Conservation (phyloP, 192 early-diverging fungal genomes). For the Podila epicladia region DNA sequence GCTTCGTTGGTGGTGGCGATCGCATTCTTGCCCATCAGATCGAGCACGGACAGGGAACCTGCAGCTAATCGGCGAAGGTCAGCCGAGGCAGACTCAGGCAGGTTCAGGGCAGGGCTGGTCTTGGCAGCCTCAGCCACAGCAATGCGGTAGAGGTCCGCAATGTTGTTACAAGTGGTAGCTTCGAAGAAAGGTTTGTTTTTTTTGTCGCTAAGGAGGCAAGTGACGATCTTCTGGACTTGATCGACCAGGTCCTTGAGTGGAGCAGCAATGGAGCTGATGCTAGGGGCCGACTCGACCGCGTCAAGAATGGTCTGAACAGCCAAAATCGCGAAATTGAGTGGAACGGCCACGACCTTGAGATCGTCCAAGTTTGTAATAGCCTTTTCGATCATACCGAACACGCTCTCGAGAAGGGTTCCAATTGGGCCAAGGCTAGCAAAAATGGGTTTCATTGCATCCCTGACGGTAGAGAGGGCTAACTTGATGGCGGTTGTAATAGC, state of each 20-base stretch:
- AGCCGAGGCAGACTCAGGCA: background rate
- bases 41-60: background rate
- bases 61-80: background rate
- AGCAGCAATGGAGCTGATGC: background rate
- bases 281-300: background rate
- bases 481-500: too few species aligned
- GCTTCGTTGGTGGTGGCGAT: constrained; percentile 1
- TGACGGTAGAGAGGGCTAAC: too few species aligned
- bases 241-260: background rate
- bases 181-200: too few species aligned
- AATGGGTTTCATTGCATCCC: too few species aligned
- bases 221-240: background rate
- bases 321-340: background rate
- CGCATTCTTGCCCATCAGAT: constrained; percentile 4
- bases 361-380: background rate
- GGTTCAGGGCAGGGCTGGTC: background rate
- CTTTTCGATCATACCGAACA: background rate
- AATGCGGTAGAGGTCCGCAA: constrained; percentile 12
- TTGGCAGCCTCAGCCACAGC: background rate
- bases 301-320: background rate
- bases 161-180: background rate
- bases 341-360: background rate
- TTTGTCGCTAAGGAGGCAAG: background rate
- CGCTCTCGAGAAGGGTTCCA: background rate
- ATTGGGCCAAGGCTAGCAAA: too few species aligned